Evolutionary conservation across 1,284 basidiomycete species (phyloP), one percentile per base, ranked within the genome.

Genomic region (Cryptococcus hybrid): DNA sequence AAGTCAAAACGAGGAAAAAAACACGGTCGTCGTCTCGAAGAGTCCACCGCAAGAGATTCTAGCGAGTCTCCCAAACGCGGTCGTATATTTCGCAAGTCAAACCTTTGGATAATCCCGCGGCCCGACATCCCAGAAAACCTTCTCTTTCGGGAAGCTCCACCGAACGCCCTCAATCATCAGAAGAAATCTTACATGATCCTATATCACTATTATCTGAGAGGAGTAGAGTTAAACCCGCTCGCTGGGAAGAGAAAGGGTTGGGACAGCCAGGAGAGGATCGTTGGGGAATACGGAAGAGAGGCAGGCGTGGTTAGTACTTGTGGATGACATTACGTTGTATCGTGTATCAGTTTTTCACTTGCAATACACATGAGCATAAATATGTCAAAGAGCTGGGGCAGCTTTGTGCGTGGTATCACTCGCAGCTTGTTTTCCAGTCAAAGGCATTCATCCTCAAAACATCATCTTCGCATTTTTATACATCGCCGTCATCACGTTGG

Each of bases 401-500:
- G 30, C 4, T 30, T 30, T 30, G 30, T 44, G 40, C 51, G n/a
- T 34, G 44, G 44, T 46, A 39, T 43, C 18, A 15, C 13, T 2
- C 15, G 7, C 47, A 7, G 18, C 37, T 39, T 15, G 9, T 15
- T 42, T 44, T 13, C 34, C 15, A 36, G 12, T 12, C 49, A 37
- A 13, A 18, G 13, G 30, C 35, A 15, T n/a, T 24, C 6, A 12
- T 36, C 45, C 39, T 52, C 67, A 78, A 53, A 78, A 78, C 73
- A 78, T 71, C 43, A 78, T 63, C 64, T 74, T 75, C 8, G 73
- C 76, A 61, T 78, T 78, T 56, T 61, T 62, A 59, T 78, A 78
- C 74, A 78, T 77, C 57, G 59, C 61, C 40, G 69, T 56, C 71
- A 77, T 75, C 49, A 75, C 65, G 55, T 69, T 73, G 55, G 56